A percentile compares a stretch with the other conserved stretches of the same genome.
These are phyloP conservation scores for Choiromyces venosus DNA, from an alignment of 495 filamentous ascomycete genomes.

Conservation along the genomic window DNA sequence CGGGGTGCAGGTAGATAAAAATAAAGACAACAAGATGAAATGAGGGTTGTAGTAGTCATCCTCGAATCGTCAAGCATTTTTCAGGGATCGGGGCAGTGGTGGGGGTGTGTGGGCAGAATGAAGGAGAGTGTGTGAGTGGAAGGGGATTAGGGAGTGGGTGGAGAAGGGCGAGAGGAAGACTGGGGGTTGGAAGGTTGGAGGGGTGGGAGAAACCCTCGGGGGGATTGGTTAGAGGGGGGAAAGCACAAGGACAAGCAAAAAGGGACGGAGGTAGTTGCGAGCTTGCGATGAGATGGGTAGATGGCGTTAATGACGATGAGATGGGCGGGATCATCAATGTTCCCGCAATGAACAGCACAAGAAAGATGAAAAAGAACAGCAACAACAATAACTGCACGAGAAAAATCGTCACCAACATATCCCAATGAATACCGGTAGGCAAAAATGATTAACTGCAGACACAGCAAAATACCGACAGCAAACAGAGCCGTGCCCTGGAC, in stretches of 20 bases:
- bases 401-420: background rate
- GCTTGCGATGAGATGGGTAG: conserved; percentile 1
- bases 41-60: conserved; percentile 29
- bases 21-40: conserved; percentile 32
- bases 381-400: background rate
- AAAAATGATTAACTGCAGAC: background rate
- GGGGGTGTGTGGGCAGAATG: conserved; percentile 20
- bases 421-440: background rate
- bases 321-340: background rate
- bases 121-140: conserved; percentile 14
- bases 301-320: background rate
- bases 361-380: background rate
- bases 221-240: conserved; percentile 7
- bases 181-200: conserved; percentile 11
- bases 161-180: background rate
- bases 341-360: background rate
- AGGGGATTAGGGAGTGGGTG: conserved; percentile 4
- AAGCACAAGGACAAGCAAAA: conserved; percentile 7
- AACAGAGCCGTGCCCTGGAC: background rate
- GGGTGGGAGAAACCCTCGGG: background rate
- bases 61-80: conserved; percentile 35
- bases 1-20: conserved; percentile 18
- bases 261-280: conserved; percentile 8
- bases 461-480: conserved; percentile 1
- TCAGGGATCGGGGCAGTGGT: conserved; percentile 25